These are phyloP conservation scores for Lupinus albus DNA, from an alignment of 306 rosid species.

Conservation along the genomic window DNA sequence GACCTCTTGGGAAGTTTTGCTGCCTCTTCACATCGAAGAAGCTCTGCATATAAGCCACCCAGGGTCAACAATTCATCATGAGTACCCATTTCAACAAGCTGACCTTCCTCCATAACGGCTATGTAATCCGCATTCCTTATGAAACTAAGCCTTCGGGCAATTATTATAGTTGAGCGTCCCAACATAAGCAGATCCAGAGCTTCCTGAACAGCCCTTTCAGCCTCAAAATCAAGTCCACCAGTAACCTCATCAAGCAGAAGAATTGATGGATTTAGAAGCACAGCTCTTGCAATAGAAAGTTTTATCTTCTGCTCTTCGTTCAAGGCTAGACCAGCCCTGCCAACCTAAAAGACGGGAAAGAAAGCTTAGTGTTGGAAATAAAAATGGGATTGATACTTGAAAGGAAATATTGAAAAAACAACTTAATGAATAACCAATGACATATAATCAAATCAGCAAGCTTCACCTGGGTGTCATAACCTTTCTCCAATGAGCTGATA, in stretches of 20 bases:
- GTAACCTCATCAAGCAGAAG: constrained; percentile 97
- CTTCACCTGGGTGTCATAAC: constrained; percentile 87
- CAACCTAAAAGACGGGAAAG: constrained; percentile 70
- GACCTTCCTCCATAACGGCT: constrained; percentile 99
- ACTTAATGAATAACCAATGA: background rate
- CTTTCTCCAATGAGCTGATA: constrained; percentile 80
- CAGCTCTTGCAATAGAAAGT: constrained; percentile 97
- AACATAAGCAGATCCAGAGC: constrained; percentile 93
- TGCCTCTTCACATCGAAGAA: constrained; percentile 92
- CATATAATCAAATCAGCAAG: constrained; percentile 34
- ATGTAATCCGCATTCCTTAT: constrained; percentile 96
- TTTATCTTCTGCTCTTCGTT: constrained; percentile 97
- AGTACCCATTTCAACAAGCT: constrained; percentile 94
- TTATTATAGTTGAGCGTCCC: constrained; percentile 96
- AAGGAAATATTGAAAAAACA: constrained; percentile 22
- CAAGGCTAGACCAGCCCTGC: constrained; percentile 85
- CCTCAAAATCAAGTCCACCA: constrained; percentile 99
- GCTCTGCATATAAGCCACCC: constrained; percentile 95
- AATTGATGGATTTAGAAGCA: constrained; percentile 88
- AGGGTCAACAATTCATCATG: constrained; percentile 81
- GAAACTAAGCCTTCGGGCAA: constrained; percentile 97
- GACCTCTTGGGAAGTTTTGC: constrained; percentile 98
- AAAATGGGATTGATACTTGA: constrained; percentile 11
- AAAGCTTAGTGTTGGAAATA: constrained; percentile 20
- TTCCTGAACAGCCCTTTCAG: constrained; percentile 93